Conservation (phyloP, 2,329 filamentous ascomycete species). For the Epichloe hybrida region DNA sequence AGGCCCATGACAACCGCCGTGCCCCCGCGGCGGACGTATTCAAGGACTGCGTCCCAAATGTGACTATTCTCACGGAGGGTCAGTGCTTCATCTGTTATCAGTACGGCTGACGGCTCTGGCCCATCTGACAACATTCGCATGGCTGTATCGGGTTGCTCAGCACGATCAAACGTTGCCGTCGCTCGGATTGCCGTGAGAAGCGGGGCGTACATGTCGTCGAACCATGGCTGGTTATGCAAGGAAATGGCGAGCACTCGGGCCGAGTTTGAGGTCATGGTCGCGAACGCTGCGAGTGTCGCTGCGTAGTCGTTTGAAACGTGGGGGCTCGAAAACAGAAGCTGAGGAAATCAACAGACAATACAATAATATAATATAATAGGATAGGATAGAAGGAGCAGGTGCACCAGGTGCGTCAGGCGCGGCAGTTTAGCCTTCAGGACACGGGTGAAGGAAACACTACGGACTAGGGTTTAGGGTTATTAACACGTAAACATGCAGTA, state of each 20-base stretch:
- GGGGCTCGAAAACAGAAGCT: too few relatives aligned
- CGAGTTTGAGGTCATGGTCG: background rate
- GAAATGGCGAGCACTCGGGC: constrained; percentile 4
- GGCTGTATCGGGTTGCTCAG: background rate
- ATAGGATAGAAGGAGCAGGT: too few relatives aligned
- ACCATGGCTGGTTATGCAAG: constrained; percentile 3
- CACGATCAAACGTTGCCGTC: constrained; percentile 2
- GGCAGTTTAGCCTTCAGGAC: too few relatives aligned
- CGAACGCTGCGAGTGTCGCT: background rate
- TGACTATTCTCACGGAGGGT: background rate
- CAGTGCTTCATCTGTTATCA: constrained; percentile 9
- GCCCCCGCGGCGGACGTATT: constrained; percentile 6
- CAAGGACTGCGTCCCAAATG: constrained; percentile 8
- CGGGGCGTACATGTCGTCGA: constrained; percentile 6
- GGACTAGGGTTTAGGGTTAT: too few relatives aligned
- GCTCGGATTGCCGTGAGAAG: constrained; percentile 4
- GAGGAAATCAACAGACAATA: too few relatives aligned
- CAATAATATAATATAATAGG: too few relatives aligned
- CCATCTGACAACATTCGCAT: constrained; percentile 3
- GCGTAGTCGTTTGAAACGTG: too few relatives aligned
- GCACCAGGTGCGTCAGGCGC: too few relatives aligned
- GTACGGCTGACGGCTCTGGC: constrained; percentile 5
- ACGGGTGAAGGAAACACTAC: too few relatives aligned
- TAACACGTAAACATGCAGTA: too few relatives aligned
- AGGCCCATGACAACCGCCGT: background rate